These are phyloP conservation scores for Aureobasidium pullulans DNA, from an alignment of 2,329 filamentous ascomycete genomes.

Conservation along the genomic window DNA sequence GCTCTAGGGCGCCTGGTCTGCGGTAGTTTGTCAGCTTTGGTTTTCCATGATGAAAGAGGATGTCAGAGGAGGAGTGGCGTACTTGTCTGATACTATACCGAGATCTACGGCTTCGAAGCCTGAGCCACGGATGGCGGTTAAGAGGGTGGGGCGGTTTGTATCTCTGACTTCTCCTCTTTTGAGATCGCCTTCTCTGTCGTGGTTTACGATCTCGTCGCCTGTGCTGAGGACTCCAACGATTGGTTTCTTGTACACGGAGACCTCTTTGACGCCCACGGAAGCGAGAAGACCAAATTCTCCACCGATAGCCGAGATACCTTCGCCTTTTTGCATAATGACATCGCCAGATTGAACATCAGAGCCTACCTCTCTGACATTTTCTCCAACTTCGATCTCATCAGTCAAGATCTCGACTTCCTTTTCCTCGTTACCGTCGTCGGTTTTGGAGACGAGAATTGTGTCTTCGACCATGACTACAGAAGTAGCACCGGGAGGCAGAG, in stretches of 20 bases:
- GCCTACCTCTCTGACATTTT: conserved; percentile 87
- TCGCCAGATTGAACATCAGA: conserved; percentile 71
- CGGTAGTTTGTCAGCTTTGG: not conserved
- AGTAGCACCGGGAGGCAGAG: conserved; percentile 78
- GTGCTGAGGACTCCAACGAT: conserved; percentile 84
- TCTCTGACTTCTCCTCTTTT: conserved; percentile 81
- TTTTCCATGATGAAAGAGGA: conserved; percentile 18
- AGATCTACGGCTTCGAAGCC: conserved; percentile 77
- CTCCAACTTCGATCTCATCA: conserved; percentile 62
- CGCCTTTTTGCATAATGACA: conserved; percentile 66
- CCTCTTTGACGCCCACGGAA: conserved; percentile 66
- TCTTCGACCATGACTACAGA: conserved; percentile 97
- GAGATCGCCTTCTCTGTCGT: conserved; percentile 56
- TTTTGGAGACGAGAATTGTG: conserved; percentile 67
- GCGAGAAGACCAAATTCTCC: conserved; percentile 88
- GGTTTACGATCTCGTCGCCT: conserved; percentile 84
- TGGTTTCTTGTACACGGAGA: conserved; percentile 68
- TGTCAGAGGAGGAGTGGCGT: conserved; percentile 16
- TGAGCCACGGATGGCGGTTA: conserved; percentile 66
- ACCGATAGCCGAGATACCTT: conserved; percentile 76
- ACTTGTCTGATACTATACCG: conserved; percentile 72
- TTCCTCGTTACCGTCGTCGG: conserved; percentile 76
- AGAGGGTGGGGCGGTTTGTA: conserved; percentile 81
- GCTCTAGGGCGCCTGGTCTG: conserved; percentile 63
- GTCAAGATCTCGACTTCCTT: conserved; percentile 81